Conservation (phyloP, 1,284 basidiomycete species). For the Earliella scabrosa region DNA sequence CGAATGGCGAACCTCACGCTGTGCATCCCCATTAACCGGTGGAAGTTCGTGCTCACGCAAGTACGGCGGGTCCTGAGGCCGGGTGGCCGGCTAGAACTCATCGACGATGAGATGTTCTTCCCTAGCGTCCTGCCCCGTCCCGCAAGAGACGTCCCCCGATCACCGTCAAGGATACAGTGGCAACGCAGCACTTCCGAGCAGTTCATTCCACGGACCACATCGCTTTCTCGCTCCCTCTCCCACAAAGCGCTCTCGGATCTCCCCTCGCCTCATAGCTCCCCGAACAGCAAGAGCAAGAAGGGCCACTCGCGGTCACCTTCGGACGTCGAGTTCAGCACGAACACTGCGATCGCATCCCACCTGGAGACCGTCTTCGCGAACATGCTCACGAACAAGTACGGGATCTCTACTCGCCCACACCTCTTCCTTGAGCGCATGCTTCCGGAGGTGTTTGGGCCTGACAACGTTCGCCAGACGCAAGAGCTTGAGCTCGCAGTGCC, state of each 20-base stretch:
- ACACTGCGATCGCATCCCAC: slow-evolving; percentile 38
- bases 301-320: slow-evolving; percentile 11
- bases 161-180: slow-evolving; percentile 3
- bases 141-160: background rate
- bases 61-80: slow-evolving; percentile 61
- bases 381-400: slow-evolving; percentile 54
- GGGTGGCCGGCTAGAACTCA: slow-evolving; percentile 67
- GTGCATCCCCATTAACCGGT: slow-evolving; percentile 59
- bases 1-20: slow-evolving; percentile 69
- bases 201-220: background rate
- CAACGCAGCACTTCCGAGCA: slow-evolving; percentile 13
- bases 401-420: slow-evolving; percentile 52
- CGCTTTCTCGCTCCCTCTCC: slow-evolving; percentile 8
- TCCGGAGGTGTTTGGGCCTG: slow-evolving; percentile 52
- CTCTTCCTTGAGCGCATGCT: slow-evolving; percentile 48
- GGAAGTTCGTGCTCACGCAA: slow-evolving; percentile 62
- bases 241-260: slow-evolving; percentile 2
- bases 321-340: slow-evolving; percentile 39
- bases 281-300: background rate
- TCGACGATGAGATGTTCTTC: slow-evolving; percentile 72
- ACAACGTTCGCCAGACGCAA: slow-evolving; percentile 31
- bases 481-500: slow-evolving; percentile 61
- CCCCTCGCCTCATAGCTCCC: background rate
- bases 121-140: slow-evolving; percentile 40
- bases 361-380: slow-evolving; percentile 56